Evolutionary conservation across 2,329 filamentous ascomycete genomes (phyloP).

Genomic region (Calonectria pseudoreteaudii): DNA sequence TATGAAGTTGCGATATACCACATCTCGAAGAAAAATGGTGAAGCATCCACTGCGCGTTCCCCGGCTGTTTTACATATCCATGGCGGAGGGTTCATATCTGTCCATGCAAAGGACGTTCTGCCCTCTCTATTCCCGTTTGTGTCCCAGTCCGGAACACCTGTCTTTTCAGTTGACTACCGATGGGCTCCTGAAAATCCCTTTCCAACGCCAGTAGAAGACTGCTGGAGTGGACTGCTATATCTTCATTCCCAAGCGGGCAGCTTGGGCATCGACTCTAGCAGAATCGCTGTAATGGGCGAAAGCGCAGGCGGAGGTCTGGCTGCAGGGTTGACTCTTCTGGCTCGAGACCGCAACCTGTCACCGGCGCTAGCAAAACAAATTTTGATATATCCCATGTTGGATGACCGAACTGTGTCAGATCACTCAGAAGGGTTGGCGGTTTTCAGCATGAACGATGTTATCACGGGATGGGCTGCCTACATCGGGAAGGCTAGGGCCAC

Average conservation of each 20-base stretch:
- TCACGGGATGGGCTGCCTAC: slow-evolving; percentile 22
- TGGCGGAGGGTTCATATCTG: slow-evolving; percentile 7
- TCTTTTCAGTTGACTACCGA: slow-evolving; percentile 27
- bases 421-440: not conserved
- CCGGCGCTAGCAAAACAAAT: slow-evolving; percentile 19
- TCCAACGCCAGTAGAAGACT: slow-evolving; percentile 17
- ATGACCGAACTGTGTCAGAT: slow-evolving; percentile 16
- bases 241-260: not conserved
- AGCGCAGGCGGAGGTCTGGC: slow-evolving; percentile 23
- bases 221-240: slow-evolving; percentile 8
- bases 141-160: slow-evolving; percentile 1
- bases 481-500: not conserved
- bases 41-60: not conserved
- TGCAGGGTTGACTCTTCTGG: not conserved
- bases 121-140: not conserved
- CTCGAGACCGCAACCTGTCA: slow-evolving; percentile 10
- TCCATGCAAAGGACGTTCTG: not conserved
- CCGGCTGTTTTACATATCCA: slow-evolving; percentile 7
- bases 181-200: slow-evolving; percentile 20
- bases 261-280: not conserved
- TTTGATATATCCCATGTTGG: slow-evolving; percentile 21
- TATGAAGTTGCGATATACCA: slow-evolving; percentile 2
- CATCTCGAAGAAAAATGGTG: not conserved
- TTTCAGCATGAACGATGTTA: slow-evolving; percentile 8
- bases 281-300: slow-evolving; percentile 26